Base-by-base conservation (phyloP, 2,329 filamentous ascomycete genomes). In the Alternaria sp. region DNA sequence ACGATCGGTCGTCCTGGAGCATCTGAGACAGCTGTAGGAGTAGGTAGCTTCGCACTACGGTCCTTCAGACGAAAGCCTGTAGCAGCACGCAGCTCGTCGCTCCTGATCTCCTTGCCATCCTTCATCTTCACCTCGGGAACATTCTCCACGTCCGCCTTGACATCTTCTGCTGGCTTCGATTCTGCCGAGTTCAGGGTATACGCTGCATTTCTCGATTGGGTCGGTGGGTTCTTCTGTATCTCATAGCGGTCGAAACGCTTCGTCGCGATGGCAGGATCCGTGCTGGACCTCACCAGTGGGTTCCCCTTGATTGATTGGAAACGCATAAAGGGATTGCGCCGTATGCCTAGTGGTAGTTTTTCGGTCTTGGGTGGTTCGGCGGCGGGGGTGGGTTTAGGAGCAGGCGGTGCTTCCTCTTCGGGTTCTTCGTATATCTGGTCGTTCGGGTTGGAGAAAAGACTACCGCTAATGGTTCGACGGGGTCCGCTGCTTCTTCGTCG, bases 381-480 rank as follows among this genome's bases (percentile, higher is more conserved):
- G 40, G 72, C 70, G 26, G 75, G 73, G 15, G 74, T 71, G 32
- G 74, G 72, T 57, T 68, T 67, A 62, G 72, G 69, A 54, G 67
- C 67, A 55, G 67, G 54, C 45, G 69, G 64, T 17, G 72, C 69
- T 51, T 79, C 72, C 60, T 85, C 84, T 73, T 91, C 88, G 1
- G 93, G 91, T 76, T 97, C 95, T 78, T 97, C 94, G 85, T 93
- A 97, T 64, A 97, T 94, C 74, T 92, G 89, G 75, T 93, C 91
- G 32, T 90, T 88, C 2, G 90, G 90, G 64, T 88, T 87, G 68
- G 85, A 84, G 76, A 93, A 93, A 2, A 89, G 86, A 57, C 85
- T 87, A 69, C 89, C 90, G 75, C 90, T 93, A 72, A 89, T 86
- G 69, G 91, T 91, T 64, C 91, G 86, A 79, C 87, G 90, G 72